These are phyloP conservation scores for Spergularia bocconei DNA, from an alignment of 148 eudicot species.

Conservation along the genomic window DNA sequence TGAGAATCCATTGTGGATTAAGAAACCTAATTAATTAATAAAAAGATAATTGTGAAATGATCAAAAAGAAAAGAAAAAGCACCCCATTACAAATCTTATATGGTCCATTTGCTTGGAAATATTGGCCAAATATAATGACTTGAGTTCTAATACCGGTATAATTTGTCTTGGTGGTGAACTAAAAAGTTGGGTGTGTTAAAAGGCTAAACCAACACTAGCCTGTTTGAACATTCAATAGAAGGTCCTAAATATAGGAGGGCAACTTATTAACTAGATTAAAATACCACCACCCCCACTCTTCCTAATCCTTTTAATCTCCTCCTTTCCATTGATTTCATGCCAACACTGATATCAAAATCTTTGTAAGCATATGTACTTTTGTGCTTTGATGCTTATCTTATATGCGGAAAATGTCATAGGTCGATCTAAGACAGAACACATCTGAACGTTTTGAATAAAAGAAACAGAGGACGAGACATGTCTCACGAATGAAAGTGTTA, in stretches of 20 bases:
- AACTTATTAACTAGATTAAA: slow-evolving; percentile 2
- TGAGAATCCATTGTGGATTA: slow-evolving; percentile 21
- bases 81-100: slow-evolving; percentile 21
- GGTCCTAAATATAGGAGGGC: slow-evolving; percentile 16
- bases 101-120: slow-evolving; percentile 10
- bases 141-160: slow-evolving; percentile 3
- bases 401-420: no score
- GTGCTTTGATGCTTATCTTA: not conserved
- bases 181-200: slow-evolving; percentile 29
- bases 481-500: no score
- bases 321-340: slow-evolving; percentile 20
- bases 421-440: no score
- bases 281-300: slow-evolving; percentile 14
- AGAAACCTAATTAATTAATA: slow-evolving; percentile 16
- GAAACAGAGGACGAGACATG: no score
- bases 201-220: slow-evolving; percentile 37
- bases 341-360: slow-evolving; percentile 8
- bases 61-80: not conserved
- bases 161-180: slow-evolving; percentile 19
- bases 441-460: no score
- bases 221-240: slow-evolving; percentile 21
- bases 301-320: slow-evolving; percentile 4
- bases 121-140: slow-evolving; percentile 14
- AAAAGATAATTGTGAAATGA: not conserved
- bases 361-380: not conserved